Evolutionary conservation across 371 early-diverging fungal species (phyloP).

Genomic region (Mortierella sp.): DNA sequence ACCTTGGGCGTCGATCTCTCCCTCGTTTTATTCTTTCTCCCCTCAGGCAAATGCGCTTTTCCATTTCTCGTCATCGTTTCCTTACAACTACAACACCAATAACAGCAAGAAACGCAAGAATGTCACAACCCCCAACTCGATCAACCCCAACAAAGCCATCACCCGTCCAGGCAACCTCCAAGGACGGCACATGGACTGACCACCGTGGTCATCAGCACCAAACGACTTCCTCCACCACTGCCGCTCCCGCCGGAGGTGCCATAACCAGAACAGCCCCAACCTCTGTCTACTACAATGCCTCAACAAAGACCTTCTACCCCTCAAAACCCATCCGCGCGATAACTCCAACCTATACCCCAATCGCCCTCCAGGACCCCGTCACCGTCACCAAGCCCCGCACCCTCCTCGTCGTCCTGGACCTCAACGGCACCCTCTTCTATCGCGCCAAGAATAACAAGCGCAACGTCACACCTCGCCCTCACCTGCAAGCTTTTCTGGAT

Average conservation of each 20-base stretch:
- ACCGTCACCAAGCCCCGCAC: conserved; percentile 25
- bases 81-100: not conserved
- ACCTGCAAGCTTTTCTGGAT: conserved; percentile 68
- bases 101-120: not conserved
- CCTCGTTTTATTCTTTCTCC: not conserved
- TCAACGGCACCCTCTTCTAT: conserved; percentile 81
- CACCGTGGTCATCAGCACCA: not conserved
- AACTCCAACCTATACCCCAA: conserved; percentile 28
- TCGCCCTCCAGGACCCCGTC: conserved; percentile 29
- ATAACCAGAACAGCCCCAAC: not conserved
- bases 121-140: conserved; percentile 1
- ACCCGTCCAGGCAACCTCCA: not conserved
- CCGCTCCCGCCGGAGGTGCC: too few relatives aligned
- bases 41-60: not conserved
- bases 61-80: not conserved
- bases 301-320: conserved; percentile 38
- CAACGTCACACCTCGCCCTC: conserved; percentile 68
- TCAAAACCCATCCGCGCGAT: conserved; percentile 34
- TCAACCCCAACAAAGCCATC: not conserved
- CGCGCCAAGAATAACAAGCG: conserved; percentile 52
- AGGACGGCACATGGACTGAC: not conserved
- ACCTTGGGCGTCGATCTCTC: not conserved
- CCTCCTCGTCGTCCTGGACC: conserved; percentile 74
- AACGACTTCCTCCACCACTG: not conserved
- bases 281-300: conserved; percentile 25